These are phyloP conservation scores for Darksidea phi DNA, from an alignment of 495 filamentous ascomycete genomes.

Conservation along the genomic window DNA sequence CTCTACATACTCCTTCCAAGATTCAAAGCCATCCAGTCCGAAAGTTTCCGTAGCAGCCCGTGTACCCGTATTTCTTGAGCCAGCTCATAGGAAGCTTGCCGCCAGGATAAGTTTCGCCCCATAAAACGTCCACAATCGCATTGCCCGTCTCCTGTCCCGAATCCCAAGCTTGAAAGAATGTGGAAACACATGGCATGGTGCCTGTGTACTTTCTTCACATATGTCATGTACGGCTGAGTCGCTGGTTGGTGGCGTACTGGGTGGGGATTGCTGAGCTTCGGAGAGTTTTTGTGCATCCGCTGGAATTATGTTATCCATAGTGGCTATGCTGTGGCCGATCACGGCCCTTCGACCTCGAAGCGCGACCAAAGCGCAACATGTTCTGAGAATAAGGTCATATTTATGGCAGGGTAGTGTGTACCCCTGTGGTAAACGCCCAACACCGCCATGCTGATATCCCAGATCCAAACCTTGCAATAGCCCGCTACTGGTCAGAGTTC, in stretches of 20 bases:
- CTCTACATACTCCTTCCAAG: conserved; percentile 70
- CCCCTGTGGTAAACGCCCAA: conserved; percentile 7
- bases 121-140: conserved; percentile 63
- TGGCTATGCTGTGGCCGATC: no score
- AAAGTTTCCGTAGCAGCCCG: conserved; percentile 69
- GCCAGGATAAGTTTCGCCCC: conserved; percentile 63
- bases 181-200: conserved; percentile 12
- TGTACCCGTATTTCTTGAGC: conserved; percentile 51
- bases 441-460: conserved; percentile 20
- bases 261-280: not conserved
- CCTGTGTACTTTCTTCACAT: conserved; percentile 15
- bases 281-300: conserved; percentile 4
- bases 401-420: no score
- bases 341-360: no score
- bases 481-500: conserved; percentile 15
- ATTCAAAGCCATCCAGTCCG: conserved; percentile 72
- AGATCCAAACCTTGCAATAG: not conserved
- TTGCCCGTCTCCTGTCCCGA: conserved; percentile 49
- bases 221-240: conserved; percentile 12
- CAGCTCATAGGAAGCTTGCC: conserved; percentile 67
- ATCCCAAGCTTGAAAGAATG: conserved; percentile 56
- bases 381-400: no score
- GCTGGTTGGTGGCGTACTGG: not conserved
- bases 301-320: conserved; percentile 3
- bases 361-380: no score